A percentile compares a stretch with the other conserved stretches of the same genome.
These are phyloP conservation scores for Hyparrhenia diplandra DNA, from an alignment of 176 grass and related monocot genomes.

Conservation along the genomic window DNA sequence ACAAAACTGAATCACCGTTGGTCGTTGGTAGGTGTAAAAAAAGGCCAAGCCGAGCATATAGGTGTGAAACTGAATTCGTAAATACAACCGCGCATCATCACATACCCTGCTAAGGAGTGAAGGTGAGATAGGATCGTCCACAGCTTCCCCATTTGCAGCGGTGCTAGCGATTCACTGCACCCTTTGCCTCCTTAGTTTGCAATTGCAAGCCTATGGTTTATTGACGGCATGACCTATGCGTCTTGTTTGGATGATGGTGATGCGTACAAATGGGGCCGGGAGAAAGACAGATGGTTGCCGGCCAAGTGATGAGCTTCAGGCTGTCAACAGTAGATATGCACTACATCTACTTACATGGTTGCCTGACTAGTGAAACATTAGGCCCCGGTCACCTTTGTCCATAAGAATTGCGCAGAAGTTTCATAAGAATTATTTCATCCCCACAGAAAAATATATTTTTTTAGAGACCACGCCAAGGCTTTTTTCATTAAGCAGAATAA, in stretches of 20 bases:
- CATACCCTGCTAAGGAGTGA: constrained; percentile 53
- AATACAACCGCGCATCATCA: not conserved
- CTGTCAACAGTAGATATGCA: not conserved
- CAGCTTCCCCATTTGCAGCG: constrained; percentile 31
- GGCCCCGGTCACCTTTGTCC: too few relatives aligned
- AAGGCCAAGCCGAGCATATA: not conserved
- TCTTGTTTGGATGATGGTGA: not conserved
- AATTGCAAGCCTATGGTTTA: not conserved
- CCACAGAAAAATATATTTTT: too few relatives aligned
- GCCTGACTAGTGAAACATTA: too few relatives aligned
- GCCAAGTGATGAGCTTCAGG: not conserved
- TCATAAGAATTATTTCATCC: too few relatives aligned
- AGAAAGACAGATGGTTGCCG: not conserved
- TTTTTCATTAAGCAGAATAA: too few relatives aligned
- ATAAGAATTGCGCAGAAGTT: too few relatives aligned
- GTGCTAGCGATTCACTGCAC: not conserved
- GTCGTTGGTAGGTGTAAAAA: too few relatives aligned
- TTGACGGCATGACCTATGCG: not conserved
- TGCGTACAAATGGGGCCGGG: not conserved
- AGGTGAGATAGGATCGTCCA: constrained; percentile 41
- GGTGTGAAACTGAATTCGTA: not conserved
- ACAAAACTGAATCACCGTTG: not conserved
- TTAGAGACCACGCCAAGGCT: too few relatives aligned
- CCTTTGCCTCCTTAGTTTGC: not conserved
- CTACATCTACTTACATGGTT: too few relatives aligned